Evolutionary conservation across 805 yeast species (phyloP), one percentile per base, ranked within the genome.

Genomic region (Metschnikowia baotianmanensis): DNA sequence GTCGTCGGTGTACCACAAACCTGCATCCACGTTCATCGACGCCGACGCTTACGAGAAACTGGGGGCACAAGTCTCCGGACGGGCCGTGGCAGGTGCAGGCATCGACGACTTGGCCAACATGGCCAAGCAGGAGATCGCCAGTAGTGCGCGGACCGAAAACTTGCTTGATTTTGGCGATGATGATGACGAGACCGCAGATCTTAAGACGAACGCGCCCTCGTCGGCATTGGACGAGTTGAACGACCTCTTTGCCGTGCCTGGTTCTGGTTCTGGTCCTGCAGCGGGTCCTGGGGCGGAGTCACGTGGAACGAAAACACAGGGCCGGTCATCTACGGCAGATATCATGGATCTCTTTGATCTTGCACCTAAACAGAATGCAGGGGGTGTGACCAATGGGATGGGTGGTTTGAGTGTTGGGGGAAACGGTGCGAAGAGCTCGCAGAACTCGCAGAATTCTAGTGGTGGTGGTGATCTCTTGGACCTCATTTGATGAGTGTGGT

Each of bases 1-100:
- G 46, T 82, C 96, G 27, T 87, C 97, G 0, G 93, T 93, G 2
- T 87, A 87, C 57, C 95, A 85, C 62, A 84, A 83, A 57, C 96
- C 97, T 10, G 79, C 86, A 5, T 68, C 78, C 15, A 70, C 80
- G 24, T 83, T 84, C 54, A 67, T 80, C 48, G 75, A 74, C 42
- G 57, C 65, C 50, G 50, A 61, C 35, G 50, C 62, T 5, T 42
- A 58, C 46, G 36, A 40, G 45, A 21, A 38, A 32, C 38, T 54
- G 48, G 45, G 43, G 40, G 13, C 20, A 20, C 51, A 42, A 45
- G 49, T 47, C 48, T 38, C 45, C 22, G 43, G 42, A 21, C 41
- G 50, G 10, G 38, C 46, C 11, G 29, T 51, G 15, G 42, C 46
- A 24, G 47, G 35, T 20, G 40, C 50, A 31, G 77, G 80, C 40